Conservation (phyloP, 495 filamentous ascomycete genomes). For the Chaetomium cochliodes region DNA sequence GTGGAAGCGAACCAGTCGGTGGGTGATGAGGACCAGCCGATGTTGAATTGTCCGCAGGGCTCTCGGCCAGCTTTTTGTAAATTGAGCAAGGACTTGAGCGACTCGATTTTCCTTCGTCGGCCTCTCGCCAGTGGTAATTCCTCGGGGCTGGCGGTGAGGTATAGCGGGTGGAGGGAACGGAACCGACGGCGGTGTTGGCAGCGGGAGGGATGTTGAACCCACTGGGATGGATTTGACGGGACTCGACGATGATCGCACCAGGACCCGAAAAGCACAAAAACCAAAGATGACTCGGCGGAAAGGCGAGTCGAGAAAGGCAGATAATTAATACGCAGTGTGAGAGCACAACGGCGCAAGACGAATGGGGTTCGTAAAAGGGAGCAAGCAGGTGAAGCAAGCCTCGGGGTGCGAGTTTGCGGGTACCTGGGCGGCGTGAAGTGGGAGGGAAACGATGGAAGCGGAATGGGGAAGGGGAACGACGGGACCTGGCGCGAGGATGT, state of each 20-base stretch:
- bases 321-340: neutral
- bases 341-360: neutral
- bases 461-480: constrained; percentile 29
- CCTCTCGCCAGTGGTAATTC: neutral
- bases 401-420: neutral
- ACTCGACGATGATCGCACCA: neutral
- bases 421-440: constrained; percentile 12
- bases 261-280: neutral
- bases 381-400: no score
- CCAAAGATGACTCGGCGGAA: neutral
- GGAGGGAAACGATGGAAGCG: constrained; percentile 10
- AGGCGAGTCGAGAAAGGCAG: neutral
- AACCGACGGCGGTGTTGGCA: neutral
- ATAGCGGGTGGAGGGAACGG: neutral
- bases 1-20: neutral
- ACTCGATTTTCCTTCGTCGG: neutral
- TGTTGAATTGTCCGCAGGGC: neutral
- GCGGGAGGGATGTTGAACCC: neutral
- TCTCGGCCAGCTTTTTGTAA: neutral
- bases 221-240: no score
- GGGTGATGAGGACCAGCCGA: neutral
- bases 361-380: neutral
- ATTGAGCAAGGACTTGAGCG: neutral
- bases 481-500: constrained; percentile 32
- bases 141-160: neutral